Conservation (phyloP, 177 flowering plant genomes). For the Vitis hybrid region DNA sequence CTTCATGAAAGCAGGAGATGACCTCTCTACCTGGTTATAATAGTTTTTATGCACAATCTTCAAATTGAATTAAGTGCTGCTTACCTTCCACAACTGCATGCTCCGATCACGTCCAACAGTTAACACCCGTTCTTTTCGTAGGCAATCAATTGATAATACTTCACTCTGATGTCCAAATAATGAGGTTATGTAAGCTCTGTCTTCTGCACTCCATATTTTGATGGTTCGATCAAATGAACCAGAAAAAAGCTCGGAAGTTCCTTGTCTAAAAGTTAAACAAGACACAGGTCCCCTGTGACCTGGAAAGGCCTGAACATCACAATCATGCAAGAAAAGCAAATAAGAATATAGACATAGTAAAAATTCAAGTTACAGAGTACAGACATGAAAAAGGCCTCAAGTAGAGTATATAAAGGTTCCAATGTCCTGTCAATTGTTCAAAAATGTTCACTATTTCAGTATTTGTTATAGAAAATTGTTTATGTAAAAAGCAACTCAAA, state of each 20-base stretch:
- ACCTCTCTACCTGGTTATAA: no score
- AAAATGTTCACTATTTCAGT: no score
- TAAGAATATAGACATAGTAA: neutral
- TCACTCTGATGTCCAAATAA: constrained; percentile 94
- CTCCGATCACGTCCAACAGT: constrained; percentile 93
- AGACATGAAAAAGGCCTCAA: no score
- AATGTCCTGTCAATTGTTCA: no score
- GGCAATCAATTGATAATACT: constrained; percentile 71
- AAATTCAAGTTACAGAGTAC: neutral
- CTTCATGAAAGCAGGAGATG: no score
- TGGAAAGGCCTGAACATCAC: constrained; percentile 73
- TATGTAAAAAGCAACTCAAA: no score
- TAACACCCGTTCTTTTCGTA: constrained; percentile 77
- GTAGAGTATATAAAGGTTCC: no score
- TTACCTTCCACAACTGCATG: constrained; percentile 92
- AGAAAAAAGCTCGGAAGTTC: constrained; percentile 79
- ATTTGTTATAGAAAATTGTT: no score
- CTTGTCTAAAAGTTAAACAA: constrained; percentile 85
- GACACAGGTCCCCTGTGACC: constrained; percentile 94
- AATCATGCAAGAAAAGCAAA: neutral
- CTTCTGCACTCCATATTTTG: constrained; percentile 93
- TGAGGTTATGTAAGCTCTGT: constrained; percentile 74
- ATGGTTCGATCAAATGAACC: constrained; percentile 90
- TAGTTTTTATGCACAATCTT: no score
- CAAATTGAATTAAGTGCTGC: neutral